These are phyloP conservation scores for Pleurostoma richardsiae DNA, from an alignment of 2,329 filamentous ascomycete genomes.

Conservation along the genomic window DNA sequence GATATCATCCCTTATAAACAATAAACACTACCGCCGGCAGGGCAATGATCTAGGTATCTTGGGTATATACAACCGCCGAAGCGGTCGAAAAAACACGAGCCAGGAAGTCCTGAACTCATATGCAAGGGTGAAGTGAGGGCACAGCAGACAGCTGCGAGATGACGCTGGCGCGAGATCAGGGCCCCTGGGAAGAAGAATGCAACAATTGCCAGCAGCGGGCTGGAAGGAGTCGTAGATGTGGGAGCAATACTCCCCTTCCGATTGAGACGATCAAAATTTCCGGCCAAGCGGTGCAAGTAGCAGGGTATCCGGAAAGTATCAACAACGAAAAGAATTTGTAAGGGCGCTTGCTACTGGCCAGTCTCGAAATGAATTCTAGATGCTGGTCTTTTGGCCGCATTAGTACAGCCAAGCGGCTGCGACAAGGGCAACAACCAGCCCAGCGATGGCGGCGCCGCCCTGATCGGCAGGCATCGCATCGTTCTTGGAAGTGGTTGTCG, in stretches of 20 bases:
- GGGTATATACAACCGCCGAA: conserved; percentile 1
- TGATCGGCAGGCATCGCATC: conserved; percentile 39
- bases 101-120: too few species aligned
- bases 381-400: neutral
- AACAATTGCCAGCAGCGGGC: too few species aligned
- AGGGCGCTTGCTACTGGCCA: neutral
- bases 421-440: conserved; percentile 50
- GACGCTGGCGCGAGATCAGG: too few species aligned
- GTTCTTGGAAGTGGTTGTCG: conserved; percentile 25
- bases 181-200: too few species aligned
- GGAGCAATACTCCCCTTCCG: too few species aligned
- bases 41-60: conserved; percentile 13
- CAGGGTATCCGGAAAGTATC: neutral
- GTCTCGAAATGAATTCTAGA: too few species aligned
- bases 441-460: conserved; percentile 44
- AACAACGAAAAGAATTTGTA: neutral
- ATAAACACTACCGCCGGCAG: conserved; percentile 28
- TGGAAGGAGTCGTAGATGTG: too few species aligned
- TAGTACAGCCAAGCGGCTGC: conserved; percentile 46
- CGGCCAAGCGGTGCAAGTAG: too few species aligned
- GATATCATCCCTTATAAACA: conserved; percentile 11
- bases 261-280: too few species aligned
- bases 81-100: too few species aligned
- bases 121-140: too few species aligned
- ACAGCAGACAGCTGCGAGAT: too few species aligned